Evolutionary conservation across 495 filamentous ascomycete genomes (phyloP).

Genomic region (Aspergillus asperescens): DNA sequence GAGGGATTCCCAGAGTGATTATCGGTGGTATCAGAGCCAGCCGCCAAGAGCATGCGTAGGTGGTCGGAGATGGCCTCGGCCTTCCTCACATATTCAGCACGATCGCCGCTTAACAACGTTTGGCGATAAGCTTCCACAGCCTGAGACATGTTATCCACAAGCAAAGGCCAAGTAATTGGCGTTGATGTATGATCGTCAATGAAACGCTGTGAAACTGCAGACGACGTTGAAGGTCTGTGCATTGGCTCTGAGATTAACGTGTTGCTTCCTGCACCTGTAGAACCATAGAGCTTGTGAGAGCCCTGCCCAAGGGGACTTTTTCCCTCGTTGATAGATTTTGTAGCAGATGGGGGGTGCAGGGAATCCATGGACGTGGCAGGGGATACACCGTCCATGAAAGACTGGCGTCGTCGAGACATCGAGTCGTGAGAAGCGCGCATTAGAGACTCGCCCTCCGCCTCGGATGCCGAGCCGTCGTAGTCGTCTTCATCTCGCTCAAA

Average conservation of each 20-base stretch:
- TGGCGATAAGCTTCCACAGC: conserved; percentile 84
- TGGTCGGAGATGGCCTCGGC: conserved; percentile 98
- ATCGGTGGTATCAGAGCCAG: conserved; percentile 93
- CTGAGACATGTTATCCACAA: conserved; percentile 85
- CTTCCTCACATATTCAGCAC: conserved; percentile 83
- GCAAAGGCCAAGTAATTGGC: conserved; percentile 77
- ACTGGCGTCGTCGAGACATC: conserved; percentile 56
- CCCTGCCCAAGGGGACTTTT: conserved; percentile 20
- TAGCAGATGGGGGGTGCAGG: conserved; percentile 55
- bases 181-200: conserved; percentile 74
- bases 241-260: conserved; percentile 35
- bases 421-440: conserved; percentile 56
- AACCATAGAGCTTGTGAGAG: conserved; percentile 24
- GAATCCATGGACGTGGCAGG: conserved; percentile 92
- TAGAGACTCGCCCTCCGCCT: conserved; percentile 66
- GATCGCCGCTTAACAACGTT: conserved; percentile 69
- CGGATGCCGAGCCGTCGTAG: conserved; percentile 81
- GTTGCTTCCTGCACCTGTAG: conserved; percentile 27
- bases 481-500: conserved; percentile 79
- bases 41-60: conserved; percentile 84
- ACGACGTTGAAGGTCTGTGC: conserved; percentile 48
- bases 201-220: conserved; percentile 69
- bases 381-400: conserved; percentile 70
- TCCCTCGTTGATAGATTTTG: conserved; percentile 33
- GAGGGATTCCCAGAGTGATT: conserved; percentile 98